A percentile compares a stretch with the other conserved stretches of the same genome.
Evolutionary conservation across 352 stramenopile genomes (phyloP).

Genomic region (Phytopythium litorale): DNA sequence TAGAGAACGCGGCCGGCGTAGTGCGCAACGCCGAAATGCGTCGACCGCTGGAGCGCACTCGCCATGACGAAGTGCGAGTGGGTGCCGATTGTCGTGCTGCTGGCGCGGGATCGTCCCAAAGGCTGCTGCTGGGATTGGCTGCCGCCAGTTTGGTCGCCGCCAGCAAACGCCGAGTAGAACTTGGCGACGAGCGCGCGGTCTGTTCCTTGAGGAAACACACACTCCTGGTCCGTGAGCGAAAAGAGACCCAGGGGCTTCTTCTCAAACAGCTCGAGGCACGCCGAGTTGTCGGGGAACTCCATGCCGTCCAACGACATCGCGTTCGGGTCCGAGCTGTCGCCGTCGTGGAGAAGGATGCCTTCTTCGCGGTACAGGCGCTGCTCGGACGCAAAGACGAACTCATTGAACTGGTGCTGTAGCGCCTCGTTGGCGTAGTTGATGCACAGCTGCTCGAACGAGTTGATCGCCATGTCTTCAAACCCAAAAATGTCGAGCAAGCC

Average conservation of each 20-base stretch:
- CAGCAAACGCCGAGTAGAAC: conserved; percentile 66
- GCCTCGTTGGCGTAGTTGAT: conserved; percentile 91
- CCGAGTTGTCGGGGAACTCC: conserved; percentile 68
- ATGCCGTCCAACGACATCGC: conserved; percentile 4
- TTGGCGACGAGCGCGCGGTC: conserved; percentile 76
- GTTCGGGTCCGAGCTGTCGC: conserved; percentile 22
- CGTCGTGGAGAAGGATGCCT: conserved; percentile 66
- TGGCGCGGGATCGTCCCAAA: background rate
- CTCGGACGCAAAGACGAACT: conserved; percentile 92
- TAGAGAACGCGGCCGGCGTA: conserved; percentile 86
- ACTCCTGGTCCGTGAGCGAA: conserved; percentile 80
- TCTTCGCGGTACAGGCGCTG: conserved; percentile 76
- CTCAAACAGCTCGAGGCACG: conserved; percentile 81
- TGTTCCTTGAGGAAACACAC: conserved; percentile 70
- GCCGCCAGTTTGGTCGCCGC: background rate
- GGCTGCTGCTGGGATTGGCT: background rate
- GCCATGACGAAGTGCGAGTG: conserved; percentile 57
- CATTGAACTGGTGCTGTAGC: conserved; percentile 87
- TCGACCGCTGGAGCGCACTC: conserved; percentile 42
- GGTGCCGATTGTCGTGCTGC: conserved; percentile 29
- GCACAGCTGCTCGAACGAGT: conserved; percentile 89
- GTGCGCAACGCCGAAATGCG: conserved; percentile 82
- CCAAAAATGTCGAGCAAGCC: conserved; percentile 88
- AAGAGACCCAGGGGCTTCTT: conserved; percentile 74
- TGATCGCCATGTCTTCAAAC: conserved; percentile 84